A percentile compares a stretch with the other conserved stretches of the same genome.
phyloP scores from a whole-genome alignment of 148 eudicot genomes.

The Hydrangea macrophylla region DNA sequence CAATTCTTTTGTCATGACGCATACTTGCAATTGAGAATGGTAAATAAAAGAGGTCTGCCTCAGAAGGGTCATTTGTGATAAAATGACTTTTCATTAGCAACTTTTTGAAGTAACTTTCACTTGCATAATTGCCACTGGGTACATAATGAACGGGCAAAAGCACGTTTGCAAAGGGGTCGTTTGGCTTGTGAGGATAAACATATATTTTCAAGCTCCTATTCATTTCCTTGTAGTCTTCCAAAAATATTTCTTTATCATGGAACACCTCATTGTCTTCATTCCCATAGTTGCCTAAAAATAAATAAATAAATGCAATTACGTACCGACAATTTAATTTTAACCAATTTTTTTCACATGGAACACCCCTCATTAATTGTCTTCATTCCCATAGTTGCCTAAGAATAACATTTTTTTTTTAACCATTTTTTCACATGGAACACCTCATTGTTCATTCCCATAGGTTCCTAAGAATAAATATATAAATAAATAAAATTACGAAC shows the following conservation, averaged over 20 bases:
- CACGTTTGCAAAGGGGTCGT: slow-evolving; percentile 65
- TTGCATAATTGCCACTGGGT: slow-evolving; percentile 85
- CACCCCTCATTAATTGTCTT: too few species aligned
- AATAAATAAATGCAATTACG: too few species aligned
- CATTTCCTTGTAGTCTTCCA: slow-evolving; percentile 63
- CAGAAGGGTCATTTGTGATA: slow-evolving; percentile 57
- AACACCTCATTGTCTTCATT: slow-evolving; percentile 29
- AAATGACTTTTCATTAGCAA: slow-evolving; percentile 58
- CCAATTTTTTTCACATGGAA: too few species aligned
- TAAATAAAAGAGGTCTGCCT: slow-evolving; percentile 72
- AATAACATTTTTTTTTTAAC: too few species aligned
- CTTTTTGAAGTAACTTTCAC: slow-evolving; percentile 80
- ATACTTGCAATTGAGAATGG: slow-evolving; percentile 81
- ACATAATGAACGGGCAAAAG: slow-evolving; percentile 43
- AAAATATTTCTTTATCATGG: slow-evolving; percentile 56
- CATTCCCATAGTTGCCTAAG: too few species aligned
- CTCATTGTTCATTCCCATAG: too few species aligned
- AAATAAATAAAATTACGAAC: too few species aligned
- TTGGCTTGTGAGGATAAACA: slow-evolving; percentile 54
- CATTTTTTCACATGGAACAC: too few species aligned
- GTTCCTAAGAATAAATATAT: too few species aligned
- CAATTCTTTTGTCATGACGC: slow-evolving; percentile 60
- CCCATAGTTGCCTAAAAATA: slow-evolving; percentile 8
- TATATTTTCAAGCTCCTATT: slow-evolving; percentile 61
- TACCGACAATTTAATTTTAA: too few species aligned